phyloP scores from a whole-genome alignment of 768 basidiomycete genomes.

The Naematelia aurantialba region DNA sequence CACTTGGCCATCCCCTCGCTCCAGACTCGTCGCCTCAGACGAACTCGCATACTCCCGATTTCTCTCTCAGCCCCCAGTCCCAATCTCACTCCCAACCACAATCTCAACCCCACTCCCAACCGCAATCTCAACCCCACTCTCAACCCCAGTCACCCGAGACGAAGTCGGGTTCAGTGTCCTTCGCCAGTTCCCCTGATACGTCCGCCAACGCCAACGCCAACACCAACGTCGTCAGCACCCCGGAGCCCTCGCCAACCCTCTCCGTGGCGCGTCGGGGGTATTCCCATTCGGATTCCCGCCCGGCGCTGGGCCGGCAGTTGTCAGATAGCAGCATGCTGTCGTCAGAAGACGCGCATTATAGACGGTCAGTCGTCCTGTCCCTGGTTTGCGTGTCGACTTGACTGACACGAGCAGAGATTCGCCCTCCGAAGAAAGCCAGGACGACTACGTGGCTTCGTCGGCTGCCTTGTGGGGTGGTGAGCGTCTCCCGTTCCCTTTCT shows the following conservation, averaged over 20 bases:
- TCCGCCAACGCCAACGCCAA: too few species aligned
- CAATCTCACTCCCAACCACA: conserved; percentile 4
- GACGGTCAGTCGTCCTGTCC: conserved; percentile 18
- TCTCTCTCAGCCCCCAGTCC: too few species aligned
- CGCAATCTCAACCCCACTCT: background rate
- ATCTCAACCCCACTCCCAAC: background rate
- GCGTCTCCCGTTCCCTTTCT: conserved; percentile 1
- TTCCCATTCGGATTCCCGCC: conserved; percentile 2
- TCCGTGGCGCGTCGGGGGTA: conserved; percentile 8
- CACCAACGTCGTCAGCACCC: background rate
- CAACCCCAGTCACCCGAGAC: background rate
- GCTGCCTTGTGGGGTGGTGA: conserved; percentile 40
- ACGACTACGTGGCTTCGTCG: conserved; percentile 11
- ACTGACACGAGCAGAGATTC: background rate
- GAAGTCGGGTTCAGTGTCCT: background rate
- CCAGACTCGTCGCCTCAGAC: conserved; percentile 10
- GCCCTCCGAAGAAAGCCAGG: conserved; percentile 14
- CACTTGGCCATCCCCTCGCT: background rate
- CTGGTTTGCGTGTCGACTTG: too few species aligned
- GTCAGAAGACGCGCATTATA: conserved; percentile 31
- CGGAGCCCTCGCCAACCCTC: conserved; percentile 2
- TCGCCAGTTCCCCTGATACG: too few species aligned
- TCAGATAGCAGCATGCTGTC: conserved; percentile 35
- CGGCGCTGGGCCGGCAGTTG: conserved; percentile 9
- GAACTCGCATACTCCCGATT: too few species aligned